Base-by-base conservation (phyloP, 495 filamentous ascomycete species). In the Penicillium malachiteum region DNA sequence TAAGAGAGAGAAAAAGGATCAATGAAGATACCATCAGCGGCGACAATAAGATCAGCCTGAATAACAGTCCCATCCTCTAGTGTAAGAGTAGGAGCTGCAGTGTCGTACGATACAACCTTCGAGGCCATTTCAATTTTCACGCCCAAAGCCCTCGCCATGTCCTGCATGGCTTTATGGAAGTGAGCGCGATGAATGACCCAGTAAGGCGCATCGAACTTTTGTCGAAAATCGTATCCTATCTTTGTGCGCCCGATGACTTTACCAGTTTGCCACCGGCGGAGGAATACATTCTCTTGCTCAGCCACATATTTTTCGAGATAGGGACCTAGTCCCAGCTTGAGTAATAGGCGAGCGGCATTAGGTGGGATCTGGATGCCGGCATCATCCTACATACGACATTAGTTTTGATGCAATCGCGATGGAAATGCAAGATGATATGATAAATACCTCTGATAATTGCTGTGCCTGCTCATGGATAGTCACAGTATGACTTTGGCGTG, bases 321-420 rank as follows among this genome's bases (percentile, higher is more conserved):
- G 0, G 69, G 66, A 8, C 53, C 64, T 5, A 80, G 58, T 0
- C 75, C 76, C 49, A 71, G 66, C 54, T 55, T 68, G 38, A 65
- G 51, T 3, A 85, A 72, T 13, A 85, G 71, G 0, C 74, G 73
- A 2, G 73, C 66, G 10, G 75, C 72, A 50, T 85, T 85, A 2
- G 82, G 75, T 7, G 80, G 77, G 32, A 84, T 74, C 54, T 85
- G 82, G 53, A 84, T 84, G 14, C 82, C 82, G 2, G 81, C 82
- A 11, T 37, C 46, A 13, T 31, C 46, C 26, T 47, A 10, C 13
- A 44, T 26, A 44, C 1, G 3, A 11, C 17, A 21, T 44, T 14
- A 18, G 7, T 44, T 44, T 16, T 10, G 41, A n/a, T 18, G 41
- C n/a, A 10, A 10, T n/a, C n/a, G n/a, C n/a, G n/a, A n/a, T 44